A percentile compares a stretch with the other conserved stretches of the same genome.
phyloP scores from a whole-genome alignment of 1,284 basidiomycete species.

The Fomitopsis schrenkii region DNA sequence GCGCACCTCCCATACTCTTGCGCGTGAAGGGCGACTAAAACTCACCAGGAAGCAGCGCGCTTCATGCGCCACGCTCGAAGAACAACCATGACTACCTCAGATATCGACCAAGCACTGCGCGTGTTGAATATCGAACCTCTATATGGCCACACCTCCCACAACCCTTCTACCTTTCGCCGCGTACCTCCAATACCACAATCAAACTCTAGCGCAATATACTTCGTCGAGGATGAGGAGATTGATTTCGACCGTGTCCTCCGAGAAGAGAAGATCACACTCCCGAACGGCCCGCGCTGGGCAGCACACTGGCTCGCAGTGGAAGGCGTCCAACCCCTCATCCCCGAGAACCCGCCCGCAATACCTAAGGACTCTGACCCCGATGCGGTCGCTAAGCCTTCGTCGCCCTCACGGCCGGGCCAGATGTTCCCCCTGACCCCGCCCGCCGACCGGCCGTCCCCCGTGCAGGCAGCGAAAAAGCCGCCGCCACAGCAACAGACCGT shows the following conservation, averaged over 20 bases:
- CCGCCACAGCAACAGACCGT: slow-evolving; percentile 64
- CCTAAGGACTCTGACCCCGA: slow-evolving; percentile 50
- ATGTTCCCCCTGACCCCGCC: slow-evolving; percentile 28
- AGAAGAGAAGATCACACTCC: slow-evolving; percentile 77
- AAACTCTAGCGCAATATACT: slow-evolving; percentile 74
- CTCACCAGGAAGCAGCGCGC: slow-evolving; percentile 81
- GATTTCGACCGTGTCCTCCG: slow-evolving; percentile 90
- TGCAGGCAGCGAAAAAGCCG: slow-evolving; percentile 34
- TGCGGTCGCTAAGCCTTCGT: slow-evolving; percentile 21
- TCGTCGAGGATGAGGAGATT: slow-evolving; percentile 95
- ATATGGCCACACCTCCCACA: slow-evolving; percentile 74
- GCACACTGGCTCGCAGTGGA: slow-evolving; percentile 99
- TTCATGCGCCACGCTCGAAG: slow-evolving; percentile 95
- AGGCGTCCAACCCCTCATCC: slow-evolving; percentile 94
- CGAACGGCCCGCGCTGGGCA: slow-evolving; percentile 76
- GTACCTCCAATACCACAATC: slow-evolving; percentile 64
- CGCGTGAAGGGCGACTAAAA: neutral
- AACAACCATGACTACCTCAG: slow-evolving; percentile 81
- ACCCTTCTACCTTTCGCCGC: slow-evolving; percentile 70
- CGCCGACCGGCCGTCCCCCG: slow-evolving; percentile 25
- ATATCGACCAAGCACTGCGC: slow-evolving; percentile 92
- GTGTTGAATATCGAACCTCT: slow-evolving; percentile 92
- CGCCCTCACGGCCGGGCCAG: slow-evolving; percentile 21
- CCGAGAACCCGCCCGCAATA: slow-evolving; percentile 90
- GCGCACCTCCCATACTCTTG: slow-evolving; percentile 9